Evolutionary conservation across 129 eudicot species (phyloP).

Genomic region (Flaveria sonorensis): DNA sequence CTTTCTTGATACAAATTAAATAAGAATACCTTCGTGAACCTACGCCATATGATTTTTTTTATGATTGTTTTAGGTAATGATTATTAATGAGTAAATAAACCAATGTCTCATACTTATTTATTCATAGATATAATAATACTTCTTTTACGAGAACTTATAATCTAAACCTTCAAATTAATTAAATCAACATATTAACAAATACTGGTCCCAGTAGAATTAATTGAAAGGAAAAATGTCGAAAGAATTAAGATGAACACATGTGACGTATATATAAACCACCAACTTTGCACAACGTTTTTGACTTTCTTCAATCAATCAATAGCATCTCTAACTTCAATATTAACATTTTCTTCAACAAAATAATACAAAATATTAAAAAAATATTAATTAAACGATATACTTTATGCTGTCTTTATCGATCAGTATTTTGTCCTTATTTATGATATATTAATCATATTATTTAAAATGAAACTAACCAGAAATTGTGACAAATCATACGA

Average conservation of each 20-base stretch:
- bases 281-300: slow-evolving; percentile 18
- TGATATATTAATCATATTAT: neutral
- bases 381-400: neutral
- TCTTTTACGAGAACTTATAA: no score
- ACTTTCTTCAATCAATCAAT: slow-evolving; percentile 5
- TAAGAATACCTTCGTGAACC: no score
- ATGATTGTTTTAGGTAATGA: no score
- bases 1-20: no score
- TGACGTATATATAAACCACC: neutral
- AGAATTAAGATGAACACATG: neutral
- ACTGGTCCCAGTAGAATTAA: neutral
- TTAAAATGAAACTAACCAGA: neutral
- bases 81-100: no score
- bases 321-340: neutral
- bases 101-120: neutral
- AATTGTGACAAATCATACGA: neutral
- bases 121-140: no score
- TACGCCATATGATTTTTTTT: no score
- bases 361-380: neutral
- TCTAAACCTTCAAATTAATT: no score
- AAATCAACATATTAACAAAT: neutral
- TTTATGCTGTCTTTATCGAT: neutral
- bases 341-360: neutral
- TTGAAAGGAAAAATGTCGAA: neutral
- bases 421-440: neutral